These are phyloP conservation scores for Melastoma malabathricum DNA, from an alignment of 345 rosid genomes.

Conservation along the genomic window DNA sequence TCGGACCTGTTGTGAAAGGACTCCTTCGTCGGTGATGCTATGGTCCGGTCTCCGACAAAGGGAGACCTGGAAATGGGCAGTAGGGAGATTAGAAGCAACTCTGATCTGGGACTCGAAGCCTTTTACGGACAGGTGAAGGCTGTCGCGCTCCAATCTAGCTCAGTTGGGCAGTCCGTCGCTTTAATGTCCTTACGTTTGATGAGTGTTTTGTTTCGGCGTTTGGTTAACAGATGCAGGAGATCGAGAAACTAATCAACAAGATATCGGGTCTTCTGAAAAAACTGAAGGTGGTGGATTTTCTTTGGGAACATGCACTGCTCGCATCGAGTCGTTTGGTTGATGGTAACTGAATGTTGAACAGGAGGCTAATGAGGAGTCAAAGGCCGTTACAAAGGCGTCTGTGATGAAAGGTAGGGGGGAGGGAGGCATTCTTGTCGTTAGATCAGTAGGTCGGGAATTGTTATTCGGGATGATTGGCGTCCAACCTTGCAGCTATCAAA, in stretches of 20 bases:
- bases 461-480: neutral
- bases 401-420: constrained; percentile 63
- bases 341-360: constrained; percentile 18
- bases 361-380: constrained; percentile 95
- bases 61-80: constrained; percentile 55
- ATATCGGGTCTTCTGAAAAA: constrained; percentile 38
- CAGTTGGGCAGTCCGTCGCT: no score
- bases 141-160: no score
- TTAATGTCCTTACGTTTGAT: neutral
- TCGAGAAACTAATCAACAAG: constrained; percentile 45
- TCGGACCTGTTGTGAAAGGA: constrained; percentile 20
- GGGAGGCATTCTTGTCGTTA: no score
- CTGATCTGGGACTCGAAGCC: constrained; percentile 53
- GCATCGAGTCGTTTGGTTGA: no score
- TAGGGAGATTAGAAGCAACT: constrained; percentile 22
- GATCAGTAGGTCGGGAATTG: no score
- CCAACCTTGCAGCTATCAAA: constrained; percentile 49
- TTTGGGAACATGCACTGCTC: no score
- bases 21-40: constrained; percentile 30
- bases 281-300: constrained; percentile 67
- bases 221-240: constrained; percentile 39
- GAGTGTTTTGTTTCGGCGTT: neutral
- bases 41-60: constrained; percentile 15
- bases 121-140: constrained; percentile 46
- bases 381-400: constrained; percentile 84